These are phyloP conservation scores for Nakazawaea anatomiae DNA, from an alignment of 805 yeast genomes.

Conservation along the genomic window DNA sequence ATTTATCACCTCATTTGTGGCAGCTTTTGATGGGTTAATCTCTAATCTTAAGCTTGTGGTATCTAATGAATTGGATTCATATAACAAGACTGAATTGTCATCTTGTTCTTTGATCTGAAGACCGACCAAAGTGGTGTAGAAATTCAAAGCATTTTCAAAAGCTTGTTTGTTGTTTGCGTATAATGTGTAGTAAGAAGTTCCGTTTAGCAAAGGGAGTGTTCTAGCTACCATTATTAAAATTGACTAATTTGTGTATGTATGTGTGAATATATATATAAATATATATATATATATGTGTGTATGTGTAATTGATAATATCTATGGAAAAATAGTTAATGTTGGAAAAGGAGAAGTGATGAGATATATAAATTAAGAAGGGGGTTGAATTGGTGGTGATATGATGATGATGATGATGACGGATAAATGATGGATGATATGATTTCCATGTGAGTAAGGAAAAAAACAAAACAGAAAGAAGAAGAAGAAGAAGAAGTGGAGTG, in stretches of 20 bases:
- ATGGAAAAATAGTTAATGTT: too few relatives aligned
- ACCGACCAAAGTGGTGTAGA: constrained; percentile 47
- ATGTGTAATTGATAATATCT: too few relatives aligned
- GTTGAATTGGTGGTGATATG: background rate
- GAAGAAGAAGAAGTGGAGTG: constrained; percentile 1
- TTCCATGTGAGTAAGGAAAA: background rate
- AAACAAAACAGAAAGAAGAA: too few relatives aligned
- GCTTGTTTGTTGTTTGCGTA: constrained; percentile 44
- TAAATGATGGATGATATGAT: background rate
- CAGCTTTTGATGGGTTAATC: constrained; percentile 21
- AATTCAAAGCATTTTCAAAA: constrained; percentile 41
- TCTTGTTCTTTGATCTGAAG: constrained; percentile 25
- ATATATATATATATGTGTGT: background rate
- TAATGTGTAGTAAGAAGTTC: constrained; percentile 45
- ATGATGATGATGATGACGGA: too few relatives aligned
- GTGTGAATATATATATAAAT: background rate
- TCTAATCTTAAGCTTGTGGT: constrained; percentile 18
- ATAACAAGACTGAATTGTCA: constrained; percentile 24
- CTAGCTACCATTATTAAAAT: background rate
- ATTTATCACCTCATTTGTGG: constrained; percentile 18
- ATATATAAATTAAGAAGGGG: background rate
- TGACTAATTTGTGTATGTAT: background rate
- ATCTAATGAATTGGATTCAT: constrained; percentile 23
- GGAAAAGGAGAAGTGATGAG: too few relatives aligned
- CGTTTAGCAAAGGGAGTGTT: constrained; percentile 41